Evolutionary conservation across 176 grass and related monocot species (phyloP), one percentile per base, ranked within the genome.

Genomic region (Eragrostis nindensis): DNA sequence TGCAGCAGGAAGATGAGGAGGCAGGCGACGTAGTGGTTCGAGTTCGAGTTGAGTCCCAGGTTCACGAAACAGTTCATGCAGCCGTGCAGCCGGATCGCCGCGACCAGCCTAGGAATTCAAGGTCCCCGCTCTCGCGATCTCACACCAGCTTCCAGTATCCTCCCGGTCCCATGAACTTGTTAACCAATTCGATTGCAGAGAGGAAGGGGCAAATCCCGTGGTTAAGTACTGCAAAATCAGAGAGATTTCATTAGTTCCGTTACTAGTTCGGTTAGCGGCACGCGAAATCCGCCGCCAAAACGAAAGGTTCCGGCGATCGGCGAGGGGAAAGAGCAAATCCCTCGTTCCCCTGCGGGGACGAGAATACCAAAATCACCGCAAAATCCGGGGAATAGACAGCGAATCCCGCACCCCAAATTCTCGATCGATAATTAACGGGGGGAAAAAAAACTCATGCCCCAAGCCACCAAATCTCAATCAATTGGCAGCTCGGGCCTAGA

Each of bases 11-110:
- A 99, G 71, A 95, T 83, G 86, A 99, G 85, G 78, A 99, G 85
- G 83, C 96, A 95, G 78, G 88, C 90, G 57, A 93, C 80, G 93
- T 93, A 99, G 89, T 99, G 90, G 71, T 93, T 95, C 81, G 96
- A 95, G 82, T 99, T 99, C 54, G 90, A 99, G 62, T 91, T 99
- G 24, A 95, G 84, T 82, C 96, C 96, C 89, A 93, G 82, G 78
- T 99, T 99, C 73, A 95, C 96, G 73, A 95, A 99, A 92, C 90
- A 95, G 90, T 89, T 99, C 96, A 99, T 99, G 80, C 92, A 66
- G 86, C 38, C 78, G 55, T 64, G 57, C 66, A 53, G 78, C 88
- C 83, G 59, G 42, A 82, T 78, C 29, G 71, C 73, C 22, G 71
- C 71, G 43, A 4, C 47, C 27, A 48, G 75, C 46, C 10, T 65